Percentiles rank a stretch among this genome's conserved stretches.
phyloP scores from a whole-genome alignment of 257 asterid species.

The Paraleonurus japonicus region DNA sequence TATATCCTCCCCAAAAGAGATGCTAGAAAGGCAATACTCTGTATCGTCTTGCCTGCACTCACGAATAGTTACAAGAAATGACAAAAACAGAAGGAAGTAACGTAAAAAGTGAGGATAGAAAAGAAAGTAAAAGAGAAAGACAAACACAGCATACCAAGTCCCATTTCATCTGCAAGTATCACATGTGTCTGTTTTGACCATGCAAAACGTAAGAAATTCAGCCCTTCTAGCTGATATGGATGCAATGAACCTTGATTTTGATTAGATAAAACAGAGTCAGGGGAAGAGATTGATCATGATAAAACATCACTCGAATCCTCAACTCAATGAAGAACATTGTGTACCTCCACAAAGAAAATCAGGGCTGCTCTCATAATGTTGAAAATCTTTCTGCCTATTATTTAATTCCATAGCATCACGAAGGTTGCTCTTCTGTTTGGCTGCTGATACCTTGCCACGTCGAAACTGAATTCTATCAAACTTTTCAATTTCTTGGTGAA shows the following conservation, averaged over 20 bases:
- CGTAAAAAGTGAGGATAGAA: background rate
- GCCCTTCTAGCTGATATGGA: constrained; percentile 99
- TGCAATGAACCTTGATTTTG: constrained; percentile 75
- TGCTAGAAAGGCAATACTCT: constrained; percentile 96
- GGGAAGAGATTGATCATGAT: constrained; percentile 12
- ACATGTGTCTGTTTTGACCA: constrained; percentile 99
- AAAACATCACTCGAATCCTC: constrained; percentile 15
- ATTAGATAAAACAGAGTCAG: constrained; percentile 26
- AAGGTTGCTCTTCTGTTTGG: constrained; percentile 53
- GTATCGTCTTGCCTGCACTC: constrained; percentile 91
- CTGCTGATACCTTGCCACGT: constrained; percentile 42
- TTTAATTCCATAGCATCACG: constrained; percentile 62
- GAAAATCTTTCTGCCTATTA: constrained; percentile 81
- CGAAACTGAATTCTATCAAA: constrained; percentile 60
- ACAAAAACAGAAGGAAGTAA: constrained; percentile 10
- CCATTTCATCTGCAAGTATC: constrained; percentile 99
- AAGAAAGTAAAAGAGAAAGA: constrained; percentile 17
- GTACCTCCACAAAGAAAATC: constrained; percentile 88
- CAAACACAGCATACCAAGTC: constrained; percentile 73
- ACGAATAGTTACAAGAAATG: constrained; percentile 25
- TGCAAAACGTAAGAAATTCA: constrained; percentile 93
- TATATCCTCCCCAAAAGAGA: constrained; percentile 75
- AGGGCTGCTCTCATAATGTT: constrained; percentile 87
- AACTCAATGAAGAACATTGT: constrained; percentile 18
- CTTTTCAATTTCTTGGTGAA: constrained; percentile 70